These are phyloP conservation scores for Coemansia guatemalensis DNA, from an alignment of 192 early-diverging fungal genomes.

Conservation along the genomic window DNA sequence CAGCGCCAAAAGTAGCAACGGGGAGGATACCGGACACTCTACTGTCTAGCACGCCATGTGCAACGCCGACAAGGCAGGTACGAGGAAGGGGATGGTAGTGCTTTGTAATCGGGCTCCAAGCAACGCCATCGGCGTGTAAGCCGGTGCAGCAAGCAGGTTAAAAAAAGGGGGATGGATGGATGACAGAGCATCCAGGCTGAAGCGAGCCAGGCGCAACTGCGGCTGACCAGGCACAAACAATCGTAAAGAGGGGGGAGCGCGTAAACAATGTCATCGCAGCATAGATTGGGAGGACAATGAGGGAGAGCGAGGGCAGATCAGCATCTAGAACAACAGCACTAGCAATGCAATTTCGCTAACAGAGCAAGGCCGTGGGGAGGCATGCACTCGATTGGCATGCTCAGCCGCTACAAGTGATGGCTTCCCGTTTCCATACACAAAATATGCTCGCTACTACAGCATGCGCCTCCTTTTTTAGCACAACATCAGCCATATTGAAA, in stretches of 20 bases:
- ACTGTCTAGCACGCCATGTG: neutral
- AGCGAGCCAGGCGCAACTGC: neutral
- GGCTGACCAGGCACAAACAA: conserved; percentile 15
- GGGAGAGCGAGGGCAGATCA: neutral
- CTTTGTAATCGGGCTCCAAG: conserved; percentile 13
- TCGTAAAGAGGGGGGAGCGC: conserved; percentile 3
- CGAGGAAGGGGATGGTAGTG: neutral
- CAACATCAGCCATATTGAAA: neutral
- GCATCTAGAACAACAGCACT: conserved; percentile 10
- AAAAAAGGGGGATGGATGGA: neutral
- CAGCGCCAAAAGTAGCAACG: neutral
- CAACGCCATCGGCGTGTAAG: conserved; percentile 3
- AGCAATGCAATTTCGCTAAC: conserved; percentile 1
- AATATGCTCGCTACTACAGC: neutral
- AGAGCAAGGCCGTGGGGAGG: neutral
- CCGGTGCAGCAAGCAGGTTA: neutral
- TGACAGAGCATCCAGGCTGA: neutral
- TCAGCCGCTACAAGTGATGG: conserved; percentile 4
- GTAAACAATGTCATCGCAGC: conserved; percentile 1
- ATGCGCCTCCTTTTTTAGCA: neutral
- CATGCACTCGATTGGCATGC: neutral
- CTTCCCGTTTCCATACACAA: neutral
- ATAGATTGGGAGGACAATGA: neutral
- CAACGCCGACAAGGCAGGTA: neutral
- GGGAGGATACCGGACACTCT: conserved; percentile 3